Conservation (phyloP, 768 basidiomycete genomes). For the Lentinula sp. region DNA sequence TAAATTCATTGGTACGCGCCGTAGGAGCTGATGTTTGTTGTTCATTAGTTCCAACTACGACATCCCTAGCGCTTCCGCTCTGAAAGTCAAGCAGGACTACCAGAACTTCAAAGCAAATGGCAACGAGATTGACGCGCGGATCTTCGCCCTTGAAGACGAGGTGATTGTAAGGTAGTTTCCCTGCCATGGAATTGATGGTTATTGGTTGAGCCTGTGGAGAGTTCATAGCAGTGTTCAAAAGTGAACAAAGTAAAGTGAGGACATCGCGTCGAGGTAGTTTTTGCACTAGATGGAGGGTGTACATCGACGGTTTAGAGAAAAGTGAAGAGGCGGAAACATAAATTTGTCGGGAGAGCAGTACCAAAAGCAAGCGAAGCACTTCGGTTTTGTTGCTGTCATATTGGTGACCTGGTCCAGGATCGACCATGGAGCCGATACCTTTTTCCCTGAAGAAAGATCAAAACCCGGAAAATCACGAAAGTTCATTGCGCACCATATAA, state of each 20-base stretch:
- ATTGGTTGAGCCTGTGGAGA: constrained; percentile 43
- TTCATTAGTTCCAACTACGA: constrained; percentile 34
- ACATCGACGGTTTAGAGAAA: constrained; percentile 67
- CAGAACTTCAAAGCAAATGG: constrained; percentile 72
- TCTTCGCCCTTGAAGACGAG: constrained; percentile 90
- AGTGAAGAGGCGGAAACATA: constrained; percentile 70
- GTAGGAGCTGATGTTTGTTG: constrained; percentile 41
- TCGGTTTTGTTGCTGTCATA: constrained; percentile 83
- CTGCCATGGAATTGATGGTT: constrained; percentile 64
- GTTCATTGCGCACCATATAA: constrained; percentile 68
- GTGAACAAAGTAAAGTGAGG: constrained; percentile 88
- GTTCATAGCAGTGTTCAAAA: constrained; percentile 87
- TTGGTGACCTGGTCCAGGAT: constrained; percentile 55
- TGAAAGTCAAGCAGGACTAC: constrained; percentile 78
- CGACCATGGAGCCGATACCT: constrained; percentile 84
- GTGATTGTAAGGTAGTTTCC: constrained; percentile 84
- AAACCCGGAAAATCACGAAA: neutral
- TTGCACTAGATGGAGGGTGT: constrained; percentile 75
- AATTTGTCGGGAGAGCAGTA: constrained; percentile 87
- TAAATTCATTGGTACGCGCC: constrained; percentile 77
- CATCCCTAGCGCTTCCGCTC: constrained; percentile 64
- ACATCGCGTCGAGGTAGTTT: constrained; percentile 73
- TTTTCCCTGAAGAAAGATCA: constrained; percentile 64
- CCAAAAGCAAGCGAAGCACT: constrained; percentile 81
- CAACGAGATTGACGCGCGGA: constrained; percentile 62